Base-by-base conservation (phyloP, 2,329 filamentous ascomycete genomes). In the Phaeoacremonium minimum region DNA sequence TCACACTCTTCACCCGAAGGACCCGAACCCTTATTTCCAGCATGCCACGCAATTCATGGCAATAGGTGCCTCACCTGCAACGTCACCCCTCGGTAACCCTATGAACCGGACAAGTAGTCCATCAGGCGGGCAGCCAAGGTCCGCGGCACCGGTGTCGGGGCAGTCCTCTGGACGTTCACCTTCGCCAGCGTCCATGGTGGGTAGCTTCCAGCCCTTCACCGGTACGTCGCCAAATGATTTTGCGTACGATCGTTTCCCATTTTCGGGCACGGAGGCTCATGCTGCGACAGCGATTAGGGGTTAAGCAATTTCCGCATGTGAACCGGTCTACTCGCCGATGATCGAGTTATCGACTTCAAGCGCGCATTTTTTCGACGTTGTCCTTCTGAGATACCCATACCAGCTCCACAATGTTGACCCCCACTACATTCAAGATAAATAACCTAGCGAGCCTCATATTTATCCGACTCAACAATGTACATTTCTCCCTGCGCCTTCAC, bases 211-310 rank as follows among this genome's bases (percentile, higher is more conserved):
- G 35, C 57, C 67, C 32, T 61, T 67, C 47, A 61, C 73, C 49
- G 67, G 65, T 60, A 69, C 70, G 44, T 58, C 65, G 35, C 52
- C 67, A 37, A 58, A 55, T 47, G 67, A 66, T 35, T 55, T 58
- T 35, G 49, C 60, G 20, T 68, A 63, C 38, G 66, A 72, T 40
- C 66, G 64, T 36, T 75, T 75, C 44, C 70, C 69, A 13, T 69
- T 68, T 33, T 66, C 58, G 53, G 58, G 60, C 30, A 46, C 66
- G 36, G 71, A 76, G 40, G 51, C 68, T 52, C 66, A 75, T 56
- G 50, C 67, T 37, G 59, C 69, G 30, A 68, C 71, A 52, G 71
- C 72, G 29, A 78, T 67, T 43, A 58, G 57, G 47, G 58, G 64
- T 36, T 66, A 48, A 57, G 40, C 20, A 18, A 31, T 22, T 6